These are phyloP conservation scores for Candida ficus DNA, from an alignment of 805 yeast genomes.

Conservation along the genomic window DNA sequence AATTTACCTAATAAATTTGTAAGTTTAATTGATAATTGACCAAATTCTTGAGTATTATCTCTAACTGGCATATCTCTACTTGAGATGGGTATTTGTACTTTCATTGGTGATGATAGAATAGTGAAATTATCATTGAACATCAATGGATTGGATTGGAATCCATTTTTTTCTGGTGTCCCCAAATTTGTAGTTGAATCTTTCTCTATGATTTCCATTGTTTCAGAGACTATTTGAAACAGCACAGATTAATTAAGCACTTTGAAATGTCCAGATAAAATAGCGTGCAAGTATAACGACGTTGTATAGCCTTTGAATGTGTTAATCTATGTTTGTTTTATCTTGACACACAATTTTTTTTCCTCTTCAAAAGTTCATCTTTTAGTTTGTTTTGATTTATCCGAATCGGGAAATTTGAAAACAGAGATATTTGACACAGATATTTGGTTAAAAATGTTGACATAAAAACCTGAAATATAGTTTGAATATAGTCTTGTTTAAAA, in stretches of 20 bases:
- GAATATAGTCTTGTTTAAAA: too few species aligned
- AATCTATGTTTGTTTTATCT: not conserved
- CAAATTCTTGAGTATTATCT: slow-evolving; percentile 10
- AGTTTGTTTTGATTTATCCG: slow-evolving; percentile 14
- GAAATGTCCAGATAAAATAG: too few species aligned
- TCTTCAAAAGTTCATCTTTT: not conserved
- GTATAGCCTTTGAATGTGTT: too few species aligned
- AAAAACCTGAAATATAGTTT: too few species aligned
- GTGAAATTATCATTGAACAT: slow-evolving; percentile 1
- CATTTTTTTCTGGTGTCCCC: not conserved
- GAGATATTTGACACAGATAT: slow-evolving; percentile 1
- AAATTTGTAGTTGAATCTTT: not conserved
- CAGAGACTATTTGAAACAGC: not conserved
- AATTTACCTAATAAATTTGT: slow-evolving; percentile 30
- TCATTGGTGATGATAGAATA: slow-evolving; percentile 23
- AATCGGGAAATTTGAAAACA: slow-evolving; percentile 10
- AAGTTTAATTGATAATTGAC: slow-evolving; percentile 16
- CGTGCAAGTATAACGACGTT: too few species aligned
- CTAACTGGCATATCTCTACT: slow-evolving; percentile 2
- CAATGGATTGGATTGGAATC: not conserved
- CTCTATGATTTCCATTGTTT: too few species aligned
- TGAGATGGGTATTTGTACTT: slow-evolving; percentile 10
- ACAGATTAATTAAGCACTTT: too few species aligned
- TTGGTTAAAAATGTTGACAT: not conserved
- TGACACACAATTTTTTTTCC: slow-evolving; percentile 1